Percentiles rank a stretch among this genome's conserved stretches.
Evolutionary conservation across 2,329 filamentous ascomycete genomes (phyloP).

Genomic region (Fusarium sp.): DNA sequence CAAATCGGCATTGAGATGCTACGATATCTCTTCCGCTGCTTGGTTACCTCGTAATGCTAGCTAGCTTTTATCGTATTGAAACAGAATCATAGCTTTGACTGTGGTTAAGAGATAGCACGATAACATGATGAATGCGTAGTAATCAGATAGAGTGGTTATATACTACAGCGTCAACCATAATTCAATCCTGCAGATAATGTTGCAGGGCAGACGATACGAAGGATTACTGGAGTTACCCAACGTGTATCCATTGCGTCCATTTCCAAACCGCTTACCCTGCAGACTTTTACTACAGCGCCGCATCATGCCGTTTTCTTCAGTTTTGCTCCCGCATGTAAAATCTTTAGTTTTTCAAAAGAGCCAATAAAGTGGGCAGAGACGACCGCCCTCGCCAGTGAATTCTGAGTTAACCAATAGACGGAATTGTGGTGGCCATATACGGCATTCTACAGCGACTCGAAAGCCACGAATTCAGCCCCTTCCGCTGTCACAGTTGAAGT

Average conservation of each 20-base stretch:
- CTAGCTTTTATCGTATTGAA: not conserved
- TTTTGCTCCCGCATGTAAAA: not conserved
- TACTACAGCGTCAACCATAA: not conserved
- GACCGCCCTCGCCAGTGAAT: not conserved
- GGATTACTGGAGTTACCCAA: not conserved
- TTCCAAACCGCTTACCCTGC: not conserved
- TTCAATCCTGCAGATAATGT: not conserved
- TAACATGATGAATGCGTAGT: not conserved
- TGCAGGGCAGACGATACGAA: not conserved
- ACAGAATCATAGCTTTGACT: not conserved
- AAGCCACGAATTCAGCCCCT: not conserved
- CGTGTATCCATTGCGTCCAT: not conserved
- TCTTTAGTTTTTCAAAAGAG: not conserved
- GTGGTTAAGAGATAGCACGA: not conserved
- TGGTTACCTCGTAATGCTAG: not conserved
- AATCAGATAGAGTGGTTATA: not conserved
- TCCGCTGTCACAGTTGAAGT: not conserved
- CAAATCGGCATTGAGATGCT: not conserved
- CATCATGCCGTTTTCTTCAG: not conserved
- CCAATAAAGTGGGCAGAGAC: not conserved
- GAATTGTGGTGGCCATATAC: not conserved
- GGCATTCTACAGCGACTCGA: not conserved
- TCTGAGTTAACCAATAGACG: not conserved
- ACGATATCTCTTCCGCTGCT: not conserved
- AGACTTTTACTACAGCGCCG: not conserved